Evolutionary conservation across 371 early-diverging fungal genomes (phyloP).

Genomic region (Mucor racemosus): DNA sequence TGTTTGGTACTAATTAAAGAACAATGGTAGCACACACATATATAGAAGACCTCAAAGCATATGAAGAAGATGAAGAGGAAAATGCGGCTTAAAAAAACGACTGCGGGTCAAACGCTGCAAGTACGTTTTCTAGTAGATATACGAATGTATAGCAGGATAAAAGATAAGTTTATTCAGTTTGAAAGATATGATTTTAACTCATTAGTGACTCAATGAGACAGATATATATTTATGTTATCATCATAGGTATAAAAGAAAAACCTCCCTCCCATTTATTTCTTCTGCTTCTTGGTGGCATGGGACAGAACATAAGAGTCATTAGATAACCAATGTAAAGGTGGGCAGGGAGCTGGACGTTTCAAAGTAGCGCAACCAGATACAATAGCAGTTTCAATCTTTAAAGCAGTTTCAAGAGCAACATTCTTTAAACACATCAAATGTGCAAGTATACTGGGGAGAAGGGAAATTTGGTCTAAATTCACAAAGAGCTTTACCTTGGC

Average conservation of each 20-base stretch:
- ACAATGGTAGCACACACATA: no score
- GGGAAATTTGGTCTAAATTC: conserved; percentile 15
- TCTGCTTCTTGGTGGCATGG: neutral
- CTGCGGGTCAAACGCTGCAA: no score
- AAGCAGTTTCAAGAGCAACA: neutral
- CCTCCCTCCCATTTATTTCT: neutral
- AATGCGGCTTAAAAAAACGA: no score
- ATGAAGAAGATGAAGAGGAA: no score
- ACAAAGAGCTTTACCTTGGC: conserved; percentile 17
- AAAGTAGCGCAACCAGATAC: conserved; percentile 1
- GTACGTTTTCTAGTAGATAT: no score
- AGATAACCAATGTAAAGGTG: conserved; percentile 14
- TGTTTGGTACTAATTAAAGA: no score
- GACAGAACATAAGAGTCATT: neutral
- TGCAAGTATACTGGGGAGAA: conserved; percentile 9
- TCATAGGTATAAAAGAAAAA: neutral
- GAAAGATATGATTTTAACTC: no score
- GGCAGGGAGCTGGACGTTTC: conserved; percentile 4
- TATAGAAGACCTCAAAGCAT: no score
- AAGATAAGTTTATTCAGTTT: no score
- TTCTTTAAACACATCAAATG: conserved; percentile 18
- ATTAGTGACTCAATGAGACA: no score
- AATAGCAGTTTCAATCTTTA: conserved; percentile 12
- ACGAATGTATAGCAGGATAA: no score
- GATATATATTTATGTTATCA: no score